Base-by-base conservation (phyloP, 2,329 filamentous ascomycete genomes). In the Penicillium hordei region DNA sequence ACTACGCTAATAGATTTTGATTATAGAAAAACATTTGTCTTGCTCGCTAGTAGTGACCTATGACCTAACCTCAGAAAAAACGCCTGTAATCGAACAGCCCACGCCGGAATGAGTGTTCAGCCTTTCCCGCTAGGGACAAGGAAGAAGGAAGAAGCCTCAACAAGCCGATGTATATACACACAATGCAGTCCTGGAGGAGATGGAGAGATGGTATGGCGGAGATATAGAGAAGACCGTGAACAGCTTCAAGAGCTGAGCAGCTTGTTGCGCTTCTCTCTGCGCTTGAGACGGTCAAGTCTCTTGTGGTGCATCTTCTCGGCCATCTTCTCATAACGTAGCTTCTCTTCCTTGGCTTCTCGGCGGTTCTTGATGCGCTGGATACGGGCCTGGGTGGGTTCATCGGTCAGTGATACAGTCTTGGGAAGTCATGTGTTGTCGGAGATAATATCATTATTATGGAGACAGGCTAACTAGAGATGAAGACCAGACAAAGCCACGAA, bases 221-320 rank as follows among this genome's bases (percentile, higher is more conserved):
- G 52, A 54, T 44, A 62, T 57, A 40, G 17, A 55, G 29, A 55
- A 56, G 49, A 42, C 33, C 33, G 23, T 50, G 31, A 57, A 29
- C 13, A 40, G n/a, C 52, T 48, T 76, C 63, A 79, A 33, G 77
- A 79, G 62, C 74, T 77, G 54, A 79, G 70, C 55, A 79, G 53
- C 67, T 79, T 79, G 67, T 79, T 99, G 72, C 94, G 87, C 87
- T 97, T 97, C 82, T 99, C 94, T 76, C 91, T 90, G 72, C 93
- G 86, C 87, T 92, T 96, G 76, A 96, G 78, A 68, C 94, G 86
- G 78, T 99, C 94, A 13, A 97, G 89, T 60, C 93, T 84, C 83
- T 96, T 97, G 77, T 86, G 87, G 80, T 97, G 93, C 94, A 99
- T 97, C 81, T 94, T 97, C 79, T 92, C 91, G 21, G 92, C 93